Conservation (phyloP, 2,329 filamentous ascomycete genomes). For the Pseudomassariella vexata region DNA sequence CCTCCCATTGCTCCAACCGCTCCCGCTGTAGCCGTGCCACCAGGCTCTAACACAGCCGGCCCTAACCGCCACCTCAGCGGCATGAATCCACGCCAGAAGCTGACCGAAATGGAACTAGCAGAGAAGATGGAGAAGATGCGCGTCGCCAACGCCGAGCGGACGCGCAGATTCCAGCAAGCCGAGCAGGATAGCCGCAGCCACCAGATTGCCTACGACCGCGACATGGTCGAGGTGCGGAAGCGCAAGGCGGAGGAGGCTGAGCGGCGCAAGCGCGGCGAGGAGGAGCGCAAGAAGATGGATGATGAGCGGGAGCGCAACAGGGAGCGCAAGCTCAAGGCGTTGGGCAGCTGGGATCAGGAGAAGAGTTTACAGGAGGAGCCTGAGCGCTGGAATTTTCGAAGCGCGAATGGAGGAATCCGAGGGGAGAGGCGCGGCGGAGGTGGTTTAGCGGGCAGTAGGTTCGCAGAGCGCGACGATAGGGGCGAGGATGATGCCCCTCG, state of each 20-base stretch:
- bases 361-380: constrained; percentile 39
- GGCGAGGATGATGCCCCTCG: constrained; percentile 17
- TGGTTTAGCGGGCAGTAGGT: constrained; percentile 37
- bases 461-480: constrained; percentile 27
- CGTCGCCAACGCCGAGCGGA: constrained; percentile 50
- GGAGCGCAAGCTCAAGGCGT: constrained; percentile 55
- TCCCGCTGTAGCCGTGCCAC: constrained; percentile 8
- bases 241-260: constrained; percentile 47
- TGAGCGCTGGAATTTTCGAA: constrained; percentile 33
- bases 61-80: constrained; percentile 45
- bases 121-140: constrained; percentile 58
- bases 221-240: constrained; percentile 49
- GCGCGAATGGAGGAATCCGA: constrained; percentile 32
- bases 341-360: constrained; percentile 55
- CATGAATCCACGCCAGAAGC: constrained; percentile 53
- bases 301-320: constrained; percentile 56
- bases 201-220: constrained; percentile 46
- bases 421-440: constrained; percentile 29
- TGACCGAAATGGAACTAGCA: constrained; percentile 53
- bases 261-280: constrained; percentile 43
- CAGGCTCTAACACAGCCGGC: constrained; percentile 27
- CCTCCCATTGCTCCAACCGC: constrained; percentile 1
- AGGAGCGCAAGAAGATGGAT: constrained; percentile 45
- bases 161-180: constrained; percentile 52
- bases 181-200: constrained; percentile 52